These are phyloP conservation scores for Cetraspora pellucida DNA, from an alignment of 192 early-diverging fungal species.

Conservation along the genomic window DNA sequence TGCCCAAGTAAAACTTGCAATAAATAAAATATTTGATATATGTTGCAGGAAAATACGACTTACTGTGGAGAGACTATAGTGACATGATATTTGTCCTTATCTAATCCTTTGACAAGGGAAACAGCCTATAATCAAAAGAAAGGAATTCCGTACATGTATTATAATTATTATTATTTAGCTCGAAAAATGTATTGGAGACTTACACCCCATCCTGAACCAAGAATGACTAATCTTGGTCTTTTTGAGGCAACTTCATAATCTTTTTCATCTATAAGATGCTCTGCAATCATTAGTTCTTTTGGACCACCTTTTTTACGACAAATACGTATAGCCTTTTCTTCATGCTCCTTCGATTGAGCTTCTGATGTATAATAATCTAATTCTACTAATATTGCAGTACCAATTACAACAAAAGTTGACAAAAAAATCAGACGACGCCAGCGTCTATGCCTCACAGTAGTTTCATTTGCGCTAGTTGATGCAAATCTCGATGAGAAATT, in stretches of 20 bases:
- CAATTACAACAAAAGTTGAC: too few species aligned
- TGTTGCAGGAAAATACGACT: constrained; percentile 12
- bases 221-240: constrained; percentile 52
- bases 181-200: constrained; percentile 13
- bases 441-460: too few species aligned
- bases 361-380: not conserved
- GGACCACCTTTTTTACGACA: constrained; percentile 45
- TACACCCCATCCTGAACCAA: constrained; percentile 62
- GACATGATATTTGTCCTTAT: constrained; percentile 57
- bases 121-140: constrained; percentile 40
- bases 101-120: constrained; percentile 52
- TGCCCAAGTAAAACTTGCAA: not conserved
- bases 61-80: constrained; percentile 52
- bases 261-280: constrained; percentile 44
- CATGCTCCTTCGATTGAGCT: not conserved
- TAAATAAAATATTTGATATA: not conserved
- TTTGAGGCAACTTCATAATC: constrained; percentile 38
- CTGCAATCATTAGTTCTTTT: constrained; percentile 51
- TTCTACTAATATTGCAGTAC: too few species aligned
- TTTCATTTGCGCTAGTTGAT: too few species aligned
- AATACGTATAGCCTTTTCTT: not conserved
- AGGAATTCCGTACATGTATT: not conserved
- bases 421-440: too few species aligned
- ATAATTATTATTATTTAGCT: not conserved
- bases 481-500: too few species aligned